Conservation (phyloP, 2,329 filamentous ascomycete genomes). For the Colletotrichum orchidophilum region DNA sequence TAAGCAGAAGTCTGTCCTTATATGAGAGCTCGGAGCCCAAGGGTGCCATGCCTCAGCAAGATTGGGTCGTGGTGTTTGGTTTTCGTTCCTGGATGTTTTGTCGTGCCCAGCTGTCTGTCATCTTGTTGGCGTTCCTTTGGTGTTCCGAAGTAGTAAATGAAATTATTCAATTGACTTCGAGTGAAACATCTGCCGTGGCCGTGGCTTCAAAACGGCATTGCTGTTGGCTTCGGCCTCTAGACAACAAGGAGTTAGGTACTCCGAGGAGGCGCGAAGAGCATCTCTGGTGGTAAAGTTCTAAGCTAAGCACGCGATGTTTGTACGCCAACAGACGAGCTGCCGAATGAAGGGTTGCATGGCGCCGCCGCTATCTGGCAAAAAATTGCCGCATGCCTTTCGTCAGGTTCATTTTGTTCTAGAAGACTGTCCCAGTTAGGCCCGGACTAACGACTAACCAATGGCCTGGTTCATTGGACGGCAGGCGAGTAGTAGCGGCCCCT, state of each 20-base stretch:
- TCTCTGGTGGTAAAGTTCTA: neutral
- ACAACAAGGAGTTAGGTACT: slow-evolving; percentile 10
- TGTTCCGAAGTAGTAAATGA: neutral
- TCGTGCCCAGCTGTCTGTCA: neutral
- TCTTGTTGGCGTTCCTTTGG: neutral
- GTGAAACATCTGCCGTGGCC: neutral
- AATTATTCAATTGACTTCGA: neutral
- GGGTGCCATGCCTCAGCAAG: neutral
- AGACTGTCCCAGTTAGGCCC: neutral
- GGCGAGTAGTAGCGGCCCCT: slow-evolving; percentile 7
- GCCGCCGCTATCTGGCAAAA: neutral
- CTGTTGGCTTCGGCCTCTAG: neutral
- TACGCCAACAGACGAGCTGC: neutral
- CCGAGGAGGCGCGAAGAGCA: neutral
- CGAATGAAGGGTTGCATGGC: neutral
- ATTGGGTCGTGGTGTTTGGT: neutral
- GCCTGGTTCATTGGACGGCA: slow-evolving; percentile 8
- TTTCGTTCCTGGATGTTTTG: neutral
- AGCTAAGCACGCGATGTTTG: slow-evolving; percentile 5
- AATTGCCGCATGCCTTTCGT: slow-evolving; percentile 8
- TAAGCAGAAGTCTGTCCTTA: neutral
- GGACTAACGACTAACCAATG: neutral
- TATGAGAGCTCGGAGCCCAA: neutral
- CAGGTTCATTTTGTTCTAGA: slow-evolving; percentile 11
- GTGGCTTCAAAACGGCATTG: neutral